Base-by-base conservation (phyloP, 305 asterid genomes). In the Rubia balearica region DNA sequence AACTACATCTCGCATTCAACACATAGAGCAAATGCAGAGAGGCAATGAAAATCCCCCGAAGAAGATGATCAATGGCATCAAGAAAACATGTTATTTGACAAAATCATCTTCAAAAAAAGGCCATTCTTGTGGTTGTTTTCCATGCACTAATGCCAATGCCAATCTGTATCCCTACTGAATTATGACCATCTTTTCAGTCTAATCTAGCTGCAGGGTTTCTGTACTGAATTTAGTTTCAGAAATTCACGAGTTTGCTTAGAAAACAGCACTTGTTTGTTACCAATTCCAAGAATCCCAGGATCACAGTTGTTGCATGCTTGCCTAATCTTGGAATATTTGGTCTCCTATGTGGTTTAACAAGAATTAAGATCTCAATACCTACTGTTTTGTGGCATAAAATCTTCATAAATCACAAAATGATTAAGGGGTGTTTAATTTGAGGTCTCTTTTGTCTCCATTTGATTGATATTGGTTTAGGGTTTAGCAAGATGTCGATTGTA, bases 121-220 rank as follows among this genome's bases (percentile, higher is more conserved):
- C 53, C 46, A 46, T 69, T 84, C 89, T 4, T 90, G 98, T 70
- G 92, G 96, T 36, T 92, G 96, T 70, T 92, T 92, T 61, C 96
- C 97, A 53, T 89, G 96, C 76, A 0, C 51, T 10, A 61, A 33
- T 30, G 40, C 42, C 33, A 86, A 80, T 70, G 86, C 81, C 69
- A 78, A 81, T 81, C 84, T 49, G 68, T 76, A 74, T 21, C 59
- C 59, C 45, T 87, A 76, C 30, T 64, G 68, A 38, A 51, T 64
- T 38, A 5, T 4, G n/a, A 16, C 2, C 59, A 17, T 51, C 59
- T 17, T 51, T 17, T 7, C 59, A 6, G 59, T 7, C 59, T 51
- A 17, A 6, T 51, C 59, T 51, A 53, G 19, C 19, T 60, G 6
- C 10, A 60, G 66, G 21, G 43, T 61, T 9, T 27, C 17, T 13